Evolutionary conservation across 441 rosid genomes (phyloP), one percentile per base, ranked within the genome.

Genomic region (Adansonia rubrostipa): DNA sequence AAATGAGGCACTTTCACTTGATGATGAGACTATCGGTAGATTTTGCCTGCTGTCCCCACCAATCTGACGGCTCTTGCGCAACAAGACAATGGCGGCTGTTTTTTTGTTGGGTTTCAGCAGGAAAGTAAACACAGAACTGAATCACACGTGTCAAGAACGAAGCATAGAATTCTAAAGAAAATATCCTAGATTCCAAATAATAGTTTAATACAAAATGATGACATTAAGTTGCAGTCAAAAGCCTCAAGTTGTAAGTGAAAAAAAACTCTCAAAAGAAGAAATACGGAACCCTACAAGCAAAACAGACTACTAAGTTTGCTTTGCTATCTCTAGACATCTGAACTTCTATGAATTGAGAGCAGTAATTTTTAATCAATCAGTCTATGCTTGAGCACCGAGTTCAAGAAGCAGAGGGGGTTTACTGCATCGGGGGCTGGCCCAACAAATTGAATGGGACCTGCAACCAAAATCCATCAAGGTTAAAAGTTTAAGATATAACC

Each of bases 401-500:
- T 94, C 98, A 67, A 93, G 82, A 58, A 90, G 81, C 42, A 92
- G 81, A n/a, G 98, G 93, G 86, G 94, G 83, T 83, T 94, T 47
- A 79, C 82, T 1, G 89, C 92, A 51, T 84, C 84, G 2, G 93
- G 81, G 64, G 92, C 88, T 3, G 97, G 90, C 44, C 99, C 99
- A 54, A 5, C 78, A 50, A 96, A 96, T 83, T 94, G 98, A 81
- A 96, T 89, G 14, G 99, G 97, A 86, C 99, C 99, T 94, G 86
- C 73, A 62, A 15, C 15, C 14, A 15, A 50, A 56, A 56, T 14
- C 57, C 14, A 73, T 80, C 45, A 61, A 61, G 36, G 0, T 0
- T 0, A 5, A 33, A 9, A 36, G 6, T 24, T 53, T n/a, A 9
- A 10, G 4, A 62, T 8, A 71, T n/a, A 28, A 9, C 42, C 22